Base-by-base conservation (phyloP, 768 basidiomycete genomes). In the Leccinum incarnatum region DNA sequence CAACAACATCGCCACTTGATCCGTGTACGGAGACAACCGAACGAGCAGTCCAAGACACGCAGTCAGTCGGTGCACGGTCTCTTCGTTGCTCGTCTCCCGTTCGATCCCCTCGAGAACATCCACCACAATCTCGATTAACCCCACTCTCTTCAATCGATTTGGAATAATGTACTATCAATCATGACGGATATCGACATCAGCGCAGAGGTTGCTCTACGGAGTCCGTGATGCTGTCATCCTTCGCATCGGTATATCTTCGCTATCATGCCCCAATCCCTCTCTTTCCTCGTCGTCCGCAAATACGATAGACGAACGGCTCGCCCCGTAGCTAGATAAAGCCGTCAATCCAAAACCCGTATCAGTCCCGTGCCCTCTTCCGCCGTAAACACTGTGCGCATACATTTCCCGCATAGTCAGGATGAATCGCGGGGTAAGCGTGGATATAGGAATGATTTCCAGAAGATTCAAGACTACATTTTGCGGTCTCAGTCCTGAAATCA, bases 31-130 rank as follows among this genome's bases (percentile, higher is more conserved):
- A 4, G 92, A 91, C 30, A 91, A 72, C 15, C 89, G 86, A 42
- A 96, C 61, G 36, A 93, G 72, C 66, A 92, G 82, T 0, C 85
- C 94, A 34, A 98, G 75, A 5, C 88, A 86, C 2, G 91, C 93
- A 0, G 83, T 79, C 45, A 97, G 74, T 12, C 94, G 89, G 70
- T 97, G 91, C 1, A 95, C 92, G 91, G 92, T 85, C 68, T 95
- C 95, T 70, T 92, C 90, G 62, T 79, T 90, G 55, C 77, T 74
- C 61, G 76, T 81, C 75, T 96, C 93, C 62, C 81, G 81, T 53
- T 79, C 80, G 19, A 96, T 66, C 17, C 89, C 91, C 70, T 93
- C 91, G 0, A 95, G 69, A n/a, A 97, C 67, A 1, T 90, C 95
- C 65, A 88, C 91, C 2, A 87, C 77, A 32, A 96, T 73, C 76